Base-by-base conservation (phyloP, 768 basidiomycete species). In the Clathrus columnatus region DNA sequence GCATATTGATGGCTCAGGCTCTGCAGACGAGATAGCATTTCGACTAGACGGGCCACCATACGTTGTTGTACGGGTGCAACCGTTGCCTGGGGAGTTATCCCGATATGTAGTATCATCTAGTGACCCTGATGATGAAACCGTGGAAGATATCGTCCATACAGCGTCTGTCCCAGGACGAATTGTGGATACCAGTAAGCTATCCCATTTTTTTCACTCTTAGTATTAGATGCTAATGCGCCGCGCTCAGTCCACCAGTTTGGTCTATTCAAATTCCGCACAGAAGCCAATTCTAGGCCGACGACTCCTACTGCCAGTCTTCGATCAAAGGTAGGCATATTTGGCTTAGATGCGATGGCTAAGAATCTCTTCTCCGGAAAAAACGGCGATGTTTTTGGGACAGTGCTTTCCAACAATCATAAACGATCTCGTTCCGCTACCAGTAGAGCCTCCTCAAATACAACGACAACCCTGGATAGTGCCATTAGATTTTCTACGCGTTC, bases 321-420 rank as follows among this genome's bases (percentile, higher is more conserved):
- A 36, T 75, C 80, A 17, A 74, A 80, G 59, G 87, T 84, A 1
- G 82, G 86, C n/a, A 89, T 91, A 50, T 91, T 95, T 65, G 84
- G 88, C 29, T 75, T 97, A 51, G 93, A 97, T 63, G 86, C 82
- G 18, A 85, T 97, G 61, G 92, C 91, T 18, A 81, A 91, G 44
- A 93, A 91, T 68, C 76, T 97, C 26, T 94, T 96, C 70, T 78
- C 85, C 27, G 87, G 84, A 7, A 61, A 57, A 30, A 82, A 83
- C 70, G 79, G 79, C 28, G 90, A 93, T 59, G 74, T 91, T 54
- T 91, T 92, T 64, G 79, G 83, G 27, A 63, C 66, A 8, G 82
- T 81, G 4, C 80, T 86, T 30, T 85, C 77, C 62, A 65, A 61
- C 45, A 74, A 82, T 54, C 82, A 82, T 64, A 78, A 78, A 57